Percentiles rank a stretch among this genome's conserved stretches.
These are phyloP conservation scores for Hypoxylon fuscum DNA, from an alignment of 495 filamentous ascomycete species.

Conservation along the genomic window DNA sequence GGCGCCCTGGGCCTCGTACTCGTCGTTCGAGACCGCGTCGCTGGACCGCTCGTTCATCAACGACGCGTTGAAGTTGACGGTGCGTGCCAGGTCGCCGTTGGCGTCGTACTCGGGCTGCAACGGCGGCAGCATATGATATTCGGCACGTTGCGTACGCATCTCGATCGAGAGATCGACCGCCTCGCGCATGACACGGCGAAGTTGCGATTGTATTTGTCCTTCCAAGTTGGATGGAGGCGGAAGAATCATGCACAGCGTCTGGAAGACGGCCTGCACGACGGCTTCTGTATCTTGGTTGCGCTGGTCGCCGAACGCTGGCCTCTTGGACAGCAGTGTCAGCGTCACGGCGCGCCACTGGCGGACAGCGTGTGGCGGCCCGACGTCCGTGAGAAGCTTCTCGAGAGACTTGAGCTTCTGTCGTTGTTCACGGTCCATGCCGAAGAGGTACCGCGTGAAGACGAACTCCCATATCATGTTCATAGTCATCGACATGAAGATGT, in stretches of 20 bases:
- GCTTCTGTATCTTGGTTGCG: slow-evolving; percentile 87
- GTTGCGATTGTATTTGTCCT: slow-evolving; percentile 75
- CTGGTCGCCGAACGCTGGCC: slow-evolving; percentile 76
- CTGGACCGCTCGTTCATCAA: slow-evolving; percentile 93
- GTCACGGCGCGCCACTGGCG: slow-evolving; percentile 97
- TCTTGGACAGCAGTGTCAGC: slow-evolving; percentile 82
- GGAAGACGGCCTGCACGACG: slow-evolving; percentile 84
- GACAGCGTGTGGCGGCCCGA: slow-evolving; percentile 82
- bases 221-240: slow-evolving; percentile 82
- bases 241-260: slow-evolving; percentile 78
- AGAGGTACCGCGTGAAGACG: slow-evolving; percentile 95
- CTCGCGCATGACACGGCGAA: slow-evolving; percentile 81
- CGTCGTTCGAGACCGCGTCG: slow-evolving; percentile 68
- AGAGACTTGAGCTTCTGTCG: slow-evolving; percentile 94
- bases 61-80: slow-evolving; percentile 84
- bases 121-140: slow-evolving; percentile 97
- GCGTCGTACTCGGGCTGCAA: slow-evolving; percentile 95
- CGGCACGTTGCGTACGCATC: slow-evolving; percentile 94
- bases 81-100: slow-evolving; percentile 83
- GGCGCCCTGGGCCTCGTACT: slow-evolving; percentile 76
- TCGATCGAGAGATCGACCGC: slow-evolving; percentile 90
- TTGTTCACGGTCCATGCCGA: slow-evolving; percentile 97
- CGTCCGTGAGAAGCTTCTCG: slow-evolving; percentile 88
- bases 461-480: slow-evolving; percentile 99
- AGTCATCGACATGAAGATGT: slow-evolving; percentile 95